Evolutionary conservation across 2,329 filamentous ascomycete genomes (phyloP).

Genomic region (Colletotrichum gigasporum): DNA sequence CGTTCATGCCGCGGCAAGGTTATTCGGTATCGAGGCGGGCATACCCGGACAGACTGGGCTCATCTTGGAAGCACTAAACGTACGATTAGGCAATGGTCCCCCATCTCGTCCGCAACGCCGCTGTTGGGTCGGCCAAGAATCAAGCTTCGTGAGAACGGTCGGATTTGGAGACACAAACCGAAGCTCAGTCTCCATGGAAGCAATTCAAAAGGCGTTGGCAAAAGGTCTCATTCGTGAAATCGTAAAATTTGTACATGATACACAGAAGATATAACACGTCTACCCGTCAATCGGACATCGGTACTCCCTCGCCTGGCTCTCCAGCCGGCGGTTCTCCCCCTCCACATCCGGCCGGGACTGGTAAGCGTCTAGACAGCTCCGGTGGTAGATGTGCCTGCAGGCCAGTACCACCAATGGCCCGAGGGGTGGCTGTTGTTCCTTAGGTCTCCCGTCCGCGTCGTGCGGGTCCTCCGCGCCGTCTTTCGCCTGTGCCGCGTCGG

Average conservation of each 20-base stretch:
- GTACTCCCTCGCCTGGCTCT: constrained; percentile 57
- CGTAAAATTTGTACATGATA: constrained; percentile 31
- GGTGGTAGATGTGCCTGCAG: constrained; percentile 77
- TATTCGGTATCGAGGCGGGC: no score
- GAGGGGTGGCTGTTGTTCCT: constrained; percentile 62
- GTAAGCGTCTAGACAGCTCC: constrained; percentile 73
- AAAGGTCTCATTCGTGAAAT: constrained; percentile 27
- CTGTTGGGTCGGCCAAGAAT: no score
- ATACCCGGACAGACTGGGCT: no score
- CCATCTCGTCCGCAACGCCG: no score
- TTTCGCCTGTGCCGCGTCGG: constrained; percentile 49
- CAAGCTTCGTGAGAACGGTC: no score
- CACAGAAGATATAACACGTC: constrained; percentile 24
- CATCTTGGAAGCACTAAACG: no score
- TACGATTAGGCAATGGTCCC: no score
- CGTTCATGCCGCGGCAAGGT: no score
- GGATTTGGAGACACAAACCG: no score
- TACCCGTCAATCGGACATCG: constrained; percentile 67
- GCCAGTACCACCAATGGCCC: constrained; percentile 74
- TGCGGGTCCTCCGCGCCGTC: constrained; percentile 45
- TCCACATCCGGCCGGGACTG: constrained; percentile 62
- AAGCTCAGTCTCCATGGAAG: no score
- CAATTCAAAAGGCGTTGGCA: no score
- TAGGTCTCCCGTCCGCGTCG: constrained; percentile 37
- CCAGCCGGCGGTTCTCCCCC: constrained; percentile 49